Conservation (phyloP, 768 basidiomycete genomes). For the Auriscalpium orientale region DNA sequence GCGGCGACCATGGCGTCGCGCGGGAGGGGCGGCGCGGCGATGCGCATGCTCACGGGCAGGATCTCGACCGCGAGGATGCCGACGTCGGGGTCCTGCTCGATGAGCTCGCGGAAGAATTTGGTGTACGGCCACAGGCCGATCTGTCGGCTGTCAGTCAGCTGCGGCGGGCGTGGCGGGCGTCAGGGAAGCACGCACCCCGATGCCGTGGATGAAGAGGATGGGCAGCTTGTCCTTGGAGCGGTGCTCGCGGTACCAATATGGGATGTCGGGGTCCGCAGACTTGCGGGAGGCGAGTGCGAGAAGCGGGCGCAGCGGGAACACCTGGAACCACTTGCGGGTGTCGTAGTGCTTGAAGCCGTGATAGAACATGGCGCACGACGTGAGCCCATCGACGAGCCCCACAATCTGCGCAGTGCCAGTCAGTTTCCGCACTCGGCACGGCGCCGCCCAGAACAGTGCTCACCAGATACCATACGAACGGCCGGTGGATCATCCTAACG, state of each 20-base stretch:
- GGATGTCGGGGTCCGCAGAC: slow-evolving; percentile 28
- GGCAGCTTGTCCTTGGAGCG: slow-evolving; percentile 39
- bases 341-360: slow-evolving; percentile 52
- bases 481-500: slow-evolving; percentile 47
- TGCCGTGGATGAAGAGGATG: slow-evolving; percentile 60
- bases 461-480: slow-evolving; percentile 59
- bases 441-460: slow-evolving; percentile 1
- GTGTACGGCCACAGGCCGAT: slow-evolving; percentile 57
- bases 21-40: slow-evolving; percentile 43
- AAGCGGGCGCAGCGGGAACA: slow-evolving; percentile 47
- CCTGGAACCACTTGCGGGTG: slow-evolving; percentile 24
- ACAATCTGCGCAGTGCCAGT: slow-evolving; percentile 37
- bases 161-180: not conserved
- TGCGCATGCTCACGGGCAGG: slow-evolving; percentile 53
- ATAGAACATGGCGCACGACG: slow-evolving; percentile 29
- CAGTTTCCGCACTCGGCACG: not conserved
- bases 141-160: slow-evolving; percentile 23
- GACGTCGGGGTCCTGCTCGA: slow-evolving; percentile 36
- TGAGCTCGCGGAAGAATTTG: slow-evolving; percentile 41
- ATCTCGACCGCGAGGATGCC: slow-evolving; percentile 56
- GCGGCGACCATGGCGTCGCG: slow-evolving; percentile 34
- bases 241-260: slow-evolving; percentile 47
- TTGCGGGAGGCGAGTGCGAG: slow-evolving; percentile 35
- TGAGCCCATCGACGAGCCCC: slow-evolving; percentile 38
- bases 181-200: slow-evolving; percentile 39